Evolutionary conservation across 192 early-diverging fungal species (phyloP).

Genomic region (Funneliformis geosporum): DNA sequence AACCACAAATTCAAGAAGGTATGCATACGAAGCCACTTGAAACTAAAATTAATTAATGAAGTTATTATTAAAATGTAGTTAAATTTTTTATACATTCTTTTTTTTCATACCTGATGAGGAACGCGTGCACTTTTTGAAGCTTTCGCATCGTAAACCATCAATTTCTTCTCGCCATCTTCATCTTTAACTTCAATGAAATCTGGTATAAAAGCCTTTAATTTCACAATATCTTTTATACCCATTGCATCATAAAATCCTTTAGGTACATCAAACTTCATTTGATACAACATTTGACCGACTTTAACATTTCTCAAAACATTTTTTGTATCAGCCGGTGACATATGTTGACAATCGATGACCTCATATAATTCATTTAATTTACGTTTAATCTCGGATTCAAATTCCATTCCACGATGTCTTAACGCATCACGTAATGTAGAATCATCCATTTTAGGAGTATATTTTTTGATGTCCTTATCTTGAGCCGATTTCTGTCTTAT

Average conservation of each 20-base stretch:
- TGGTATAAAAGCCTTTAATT: conserved; percentile 31
- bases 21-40: conserved; percentile 37
- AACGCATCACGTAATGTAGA: conserved; percentile 20
- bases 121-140: conserved; percentile 32
- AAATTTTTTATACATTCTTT: too few relatives aligned
- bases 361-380: neutral
- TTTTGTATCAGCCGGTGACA: neutral
- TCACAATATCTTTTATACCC: conserved; percentile 15
- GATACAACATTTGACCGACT: conserved; percentile 34
- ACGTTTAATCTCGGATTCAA: conserved; percentile 28
- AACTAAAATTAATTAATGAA: conserved; percentile 18
- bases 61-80: too few relatives aligned
- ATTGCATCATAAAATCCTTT: conserved; percentile 27
- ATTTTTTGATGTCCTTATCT: neutral
- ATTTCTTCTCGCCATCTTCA: neutral
- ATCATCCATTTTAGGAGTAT: neutral
- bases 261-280: conserved; percentile 31
- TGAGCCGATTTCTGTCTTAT: neutral
- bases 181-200: conserved; percentile 34
- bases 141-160: conserved; percentile 36
- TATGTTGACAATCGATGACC: conserved; percentile 25
- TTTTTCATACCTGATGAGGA: conserved; percentile 34
- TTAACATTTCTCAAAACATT: conserved; percentile 16
- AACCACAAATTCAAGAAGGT: conserved; percentile 23
- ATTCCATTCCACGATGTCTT: conserved; percentile 25